Base-by-base conservation (phyloP, 768 basidiomycete genomes). In the Pleurotus giganteus region DNA sequence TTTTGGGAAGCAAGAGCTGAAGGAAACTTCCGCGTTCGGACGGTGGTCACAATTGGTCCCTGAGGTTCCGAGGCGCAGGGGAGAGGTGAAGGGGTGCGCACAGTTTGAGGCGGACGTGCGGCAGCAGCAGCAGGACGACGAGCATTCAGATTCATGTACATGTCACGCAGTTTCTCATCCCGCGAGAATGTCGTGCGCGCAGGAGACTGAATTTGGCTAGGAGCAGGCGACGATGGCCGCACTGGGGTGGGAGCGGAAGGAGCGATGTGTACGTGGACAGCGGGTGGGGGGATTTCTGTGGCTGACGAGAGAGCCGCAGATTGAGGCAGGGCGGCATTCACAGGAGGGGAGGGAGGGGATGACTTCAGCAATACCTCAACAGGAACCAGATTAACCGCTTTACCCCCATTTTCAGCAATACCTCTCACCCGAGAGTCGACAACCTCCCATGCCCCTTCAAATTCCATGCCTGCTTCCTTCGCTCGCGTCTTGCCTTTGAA, bases 391-490 rank as follows among this genome's bases (percentile, higher is more conserved):
- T 9, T 12, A n/a, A 51, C 19, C 4, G 37, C 34, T 19, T 36
- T 23, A 17, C 34, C n/a, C 4, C 23, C 49, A 51, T 21, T 19
- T 2, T 13, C 6, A 23, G 12, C 34, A 8, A 34, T n/a, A 15
- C 32, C n/a, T 34, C 13, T 17, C 17, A 23, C 34, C 49, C n/a
- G 19, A 8, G 63, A 61, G 44, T 68, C 68, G 2, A 82, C 59
- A n/a, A 79, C 66, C 60, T 81, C 79, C 80, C 80, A 82, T 5
- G 67, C 58, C 55, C 77, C 76, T 13, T 57, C 37, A 45, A 53
- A 4, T 57, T 57, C 13, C 27, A 63, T 57, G 31, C n/a, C n/a
- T n/a, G n/a, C n/a, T n/a, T 60, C 58, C 60, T 65, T 62, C n/a
- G 49, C 49, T 3, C 68, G 71, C 56, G 73, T 76, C 65, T 71